These are phyloP conservation scores for Lipomyces japonicus DNA, from an alignment of 805 yeast genomes.

Conservation along the genomic window DNA sequence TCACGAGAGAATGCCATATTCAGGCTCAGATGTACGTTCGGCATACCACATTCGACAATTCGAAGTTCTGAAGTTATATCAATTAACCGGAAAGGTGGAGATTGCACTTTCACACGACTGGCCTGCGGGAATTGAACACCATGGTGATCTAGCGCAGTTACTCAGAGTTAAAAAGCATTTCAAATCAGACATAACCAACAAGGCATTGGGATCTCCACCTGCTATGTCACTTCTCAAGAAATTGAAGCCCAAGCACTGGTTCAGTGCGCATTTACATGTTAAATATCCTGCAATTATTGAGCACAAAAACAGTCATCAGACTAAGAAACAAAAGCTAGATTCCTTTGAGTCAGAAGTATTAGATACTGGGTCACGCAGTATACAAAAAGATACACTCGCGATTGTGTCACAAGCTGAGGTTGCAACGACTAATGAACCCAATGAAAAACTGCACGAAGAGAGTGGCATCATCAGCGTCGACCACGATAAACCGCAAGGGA, in stretches of 20 bases:
- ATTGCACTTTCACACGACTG: slow-evolving; percentile 84
- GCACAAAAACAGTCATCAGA: slow-evolving; percentile 34
- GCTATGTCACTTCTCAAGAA: slow-evolving; percentile 51
- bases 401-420: too few species aligned
- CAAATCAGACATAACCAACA: slow-evolving; percentile 54
- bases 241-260: slow-evolving; percentile 71
- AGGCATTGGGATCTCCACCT: slow-evolving; percentile 69
- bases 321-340: not conserved
- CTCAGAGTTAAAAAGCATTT: slow-evolving; percentile 64
- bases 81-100: slow-evolving; percentile 45
- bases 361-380: too few species aligned
- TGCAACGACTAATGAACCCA: too few species aligned
- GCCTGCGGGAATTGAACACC: slow-evolving; percentile 74
- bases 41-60: slow-evolving; percentile 70
- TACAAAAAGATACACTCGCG: too few species aligned
- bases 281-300: slow-evolving; percentile 55
- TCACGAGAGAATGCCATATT: slow-evolving; percentile 50
- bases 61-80: slow-evolving; percentile 53
- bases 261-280: slow-evolving; percentile 86
- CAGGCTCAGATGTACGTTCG: slow-evolving; percentile 48
- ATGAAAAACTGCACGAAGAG: too few species aligned
- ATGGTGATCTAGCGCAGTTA: slow-evolving; percentile 56
- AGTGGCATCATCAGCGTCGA: slow-evolving; percentile 1
- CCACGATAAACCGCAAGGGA: not conserved
- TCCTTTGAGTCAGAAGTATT: not conserved